phyloP scores from a whole-genome alignment of 768 basidiomycete species.

The Xerocomellus intermedius region DNA sequence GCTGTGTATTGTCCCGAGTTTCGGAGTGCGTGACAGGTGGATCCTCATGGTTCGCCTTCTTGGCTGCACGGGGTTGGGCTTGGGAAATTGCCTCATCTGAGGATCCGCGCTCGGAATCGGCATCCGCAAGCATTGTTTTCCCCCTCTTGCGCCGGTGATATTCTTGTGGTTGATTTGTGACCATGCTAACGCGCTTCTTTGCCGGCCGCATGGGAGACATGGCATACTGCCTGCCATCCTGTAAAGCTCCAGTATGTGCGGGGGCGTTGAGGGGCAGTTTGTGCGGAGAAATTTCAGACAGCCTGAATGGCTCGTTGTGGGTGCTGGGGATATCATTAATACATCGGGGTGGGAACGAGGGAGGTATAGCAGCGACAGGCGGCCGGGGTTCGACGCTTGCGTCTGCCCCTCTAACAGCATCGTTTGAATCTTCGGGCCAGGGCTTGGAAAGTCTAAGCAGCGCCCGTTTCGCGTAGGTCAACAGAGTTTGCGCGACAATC shows the following conservation, averaged over 20 bases:
- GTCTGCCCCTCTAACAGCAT: constrained; percentile 12
- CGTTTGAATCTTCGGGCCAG: constrained; percentile 11
- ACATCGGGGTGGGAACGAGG: background rate
- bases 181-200: constrained; percentile 47
- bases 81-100: constrained; percentile 14
- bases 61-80: background rate
- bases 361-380: background rate
- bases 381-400: constrained; percentile 3
- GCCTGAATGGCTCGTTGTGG: constrained; percentile 33
- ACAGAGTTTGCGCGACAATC: constrained; percentile 25
- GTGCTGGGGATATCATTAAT: background rate
- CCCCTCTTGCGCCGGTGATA: constrained; percentile 31
- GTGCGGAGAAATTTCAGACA: constrained; percentile 53
- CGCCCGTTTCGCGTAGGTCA: constrained; percentile 6
- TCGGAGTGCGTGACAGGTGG: constrained; percentile 1
- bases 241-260: constrained; percentile 14
- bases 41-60: constrained; percentile 9
- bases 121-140: constrained; percentile 20
- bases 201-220: constrained; percentile 43
- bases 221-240: constrained; percentile 20
- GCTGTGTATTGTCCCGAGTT: constrained; percentile 3
- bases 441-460: constrained; percentile 32
- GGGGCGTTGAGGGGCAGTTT: constrained; percentile 19
- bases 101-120: constrained; percentile 16
- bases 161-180: constrained; percentile 21